These are phyloP conservation scores for Closterium sp. DNA, from an alignment of 139 green algal genomes.

Conservation along the genomic window DNA sequence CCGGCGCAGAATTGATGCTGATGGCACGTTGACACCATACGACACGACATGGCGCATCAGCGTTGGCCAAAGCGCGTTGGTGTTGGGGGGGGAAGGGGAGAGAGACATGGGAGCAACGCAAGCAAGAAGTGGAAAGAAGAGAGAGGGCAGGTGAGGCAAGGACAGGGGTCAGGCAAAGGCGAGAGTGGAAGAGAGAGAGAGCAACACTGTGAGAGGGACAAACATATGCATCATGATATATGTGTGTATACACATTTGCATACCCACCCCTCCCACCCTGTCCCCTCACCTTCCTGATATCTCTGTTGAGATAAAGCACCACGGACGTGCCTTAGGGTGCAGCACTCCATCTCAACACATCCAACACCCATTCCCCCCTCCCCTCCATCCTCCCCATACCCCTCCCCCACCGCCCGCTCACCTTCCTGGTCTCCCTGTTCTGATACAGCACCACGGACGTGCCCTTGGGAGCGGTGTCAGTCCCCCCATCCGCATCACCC, in stretches of 20 bases:
- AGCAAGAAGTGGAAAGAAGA: not conserved
- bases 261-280: not conserved
- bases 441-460: conserved; percentile 87
- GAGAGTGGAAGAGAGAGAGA: too few species aligned
- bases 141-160: not conserved
- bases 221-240: too few species aligned
- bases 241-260: too few species aligned
- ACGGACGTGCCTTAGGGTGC: conserved; percentile 61
- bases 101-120: not conserved
- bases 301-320: conserved; percentile 74
- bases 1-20: not conserved
- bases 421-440: conserved; percentile 60
- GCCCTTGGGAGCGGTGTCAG: too few species aligned
- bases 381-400: too few species aligned
- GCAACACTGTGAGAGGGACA: too few species aligned
- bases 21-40: not conserved
- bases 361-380: too few species aligned
- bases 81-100: not conserved
- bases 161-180: not conserved
- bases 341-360: too few species aligned
- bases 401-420: not conserved
- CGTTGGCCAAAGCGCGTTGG: too few species aligned
- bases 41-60: not conserved
- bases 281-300: conserved; percentile 58
- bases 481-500: too few species aligned